phyloP scores from a whole-genome alignment of 805 yeast species.

The Metschnikowia santaceciliae region DNA sequence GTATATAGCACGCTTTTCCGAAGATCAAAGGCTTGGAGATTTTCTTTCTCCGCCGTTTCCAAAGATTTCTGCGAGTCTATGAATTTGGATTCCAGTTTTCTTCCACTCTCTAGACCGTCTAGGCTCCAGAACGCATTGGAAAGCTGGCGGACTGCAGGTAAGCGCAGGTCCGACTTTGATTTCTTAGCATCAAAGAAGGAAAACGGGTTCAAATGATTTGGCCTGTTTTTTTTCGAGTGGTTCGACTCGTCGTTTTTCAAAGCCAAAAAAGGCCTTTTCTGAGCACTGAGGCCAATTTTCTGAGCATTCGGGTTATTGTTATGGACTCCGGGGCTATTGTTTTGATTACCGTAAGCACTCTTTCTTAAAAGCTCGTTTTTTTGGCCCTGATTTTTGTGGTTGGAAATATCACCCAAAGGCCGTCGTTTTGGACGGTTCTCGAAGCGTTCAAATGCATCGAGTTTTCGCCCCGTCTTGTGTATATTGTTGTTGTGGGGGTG shows the following conservation, averaged over 20 bases:
- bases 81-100: too few species aligned
- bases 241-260: too few species aligned
- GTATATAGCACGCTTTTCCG: neutral
- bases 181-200: neutral
- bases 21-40: neutral
- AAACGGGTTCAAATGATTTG: neutral
- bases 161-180: neutral
- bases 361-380: too few species aligned
- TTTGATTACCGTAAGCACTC: too few species aligned
- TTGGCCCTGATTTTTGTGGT: neutral
- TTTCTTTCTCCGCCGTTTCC: too few species aligned
- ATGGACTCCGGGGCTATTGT: too few species aligned
- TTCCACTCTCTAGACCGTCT: too few species aligned
- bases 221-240: too few species aligned
- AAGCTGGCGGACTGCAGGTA: slow-evolving; percentile 1
- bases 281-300: neutral
- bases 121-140: neutral
- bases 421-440: slow-evolving; percentile 11
- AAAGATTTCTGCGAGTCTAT: neutral
- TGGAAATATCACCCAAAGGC: slow-evolving; percentile 11
- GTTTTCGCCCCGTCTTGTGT: slow-evolving; percentile 1
- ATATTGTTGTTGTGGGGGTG: neutral
- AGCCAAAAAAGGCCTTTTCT: neutral
- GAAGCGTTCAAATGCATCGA: slow-evolving; percentile 13
- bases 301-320: too few species aligned